Base-by-base conservation (phyloP, 768 basidiomycete species). In the Neoboletus brunneissimus region DNA sequence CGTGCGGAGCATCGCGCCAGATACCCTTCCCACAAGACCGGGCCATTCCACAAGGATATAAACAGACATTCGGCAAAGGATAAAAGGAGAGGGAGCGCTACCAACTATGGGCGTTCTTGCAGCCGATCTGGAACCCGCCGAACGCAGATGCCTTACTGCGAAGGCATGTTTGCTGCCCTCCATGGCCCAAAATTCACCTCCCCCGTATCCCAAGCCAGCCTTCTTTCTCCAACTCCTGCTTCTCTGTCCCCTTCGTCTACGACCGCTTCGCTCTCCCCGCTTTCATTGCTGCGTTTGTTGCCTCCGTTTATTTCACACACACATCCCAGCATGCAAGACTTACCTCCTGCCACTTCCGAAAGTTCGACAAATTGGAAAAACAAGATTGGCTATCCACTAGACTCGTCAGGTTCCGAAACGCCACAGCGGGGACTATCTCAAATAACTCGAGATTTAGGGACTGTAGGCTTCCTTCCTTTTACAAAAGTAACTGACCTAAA, bases 51-150 rank as follows among this genome's bases (percentile, higher is more conserved):
- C 37, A 69, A 66, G 58, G 42, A 56, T 10, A 48, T 49, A 8
- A 56, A 35, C n/a, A 67, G 40, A 43, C 55, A 15, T n/a, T 31
- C 20, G 4, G 15, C 44, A n/a, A 62, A 69, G 25, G 49, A 67
- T 22, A 76, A 75, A 62, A 64, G 56, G 42, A 75, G 43, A 64
- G 77, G 25, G 75, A 76, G 60, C 52, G 49, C 69, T 16, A 58
- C 62, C 6, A 67, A 75, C 42, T 44, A 57, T 25, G 75, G 75
- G 5, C 72, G 74, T n/a, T 68, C 77, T 20, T 66, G 69, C 18
- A 60, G 68, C n/a, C 71, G 73, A 16, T 61, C 51, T 27, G 66
- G 73, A 56, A 72, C 70, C 51, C 52, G 59, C 29, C 73, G 68
- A 64, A 54, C 58, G 31, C 69, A 46, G 44, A 42, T 42, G 7